Conservation (phyloP, 371 early-diverging fungal species). For the Zancudomyces culisetae region DNA sequence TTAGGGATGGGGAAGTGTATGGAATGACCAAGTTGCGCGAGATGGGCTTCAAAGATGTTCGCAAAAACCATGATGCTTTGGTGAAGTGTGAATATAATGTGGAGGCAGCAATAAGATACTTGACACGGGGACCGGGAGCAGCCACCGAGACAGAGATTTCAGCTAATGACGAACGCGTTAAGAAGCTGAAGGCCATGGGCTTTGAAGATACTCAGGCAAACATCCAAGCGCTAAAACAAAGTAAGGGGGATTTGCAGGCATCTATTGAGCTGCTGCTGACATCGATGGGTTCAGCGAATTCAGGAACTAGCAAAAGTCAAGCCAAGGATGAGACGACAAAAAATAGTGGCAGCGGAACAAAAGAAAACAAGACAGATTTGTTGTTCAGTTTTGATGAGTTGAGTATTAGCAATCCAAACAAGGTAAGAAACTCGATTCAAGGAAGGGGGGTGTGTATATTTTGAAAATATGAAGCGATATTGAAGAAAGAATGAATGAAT, state of each 20-base stretch:
- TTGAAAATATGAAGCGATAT: too few species aligned
- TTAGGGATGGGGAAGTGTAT: conserved; percentile 13
- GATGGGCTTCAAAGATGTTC: conserved; percentile 56
- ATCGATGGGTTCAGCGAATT: too few species aligned
- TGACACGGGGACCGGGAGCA: conserved; percentile 20
- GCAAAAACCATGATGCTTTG: conserved; percentile 35
- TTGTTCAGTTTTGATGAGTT: too few species aligned
- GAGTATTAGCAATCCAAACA: too few species aligned
- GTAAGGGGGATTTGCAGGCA: conserved; percentile 49
- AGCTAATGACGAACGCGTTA: conserved; percentile 20
- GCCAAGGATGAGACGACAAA: too few species aligned
- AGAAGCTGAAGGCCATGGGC: conserved; percentile 51
- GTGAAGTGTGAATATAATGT: conserved; percentile 41
- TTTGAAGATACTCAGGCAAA: conserved; percentile 41
- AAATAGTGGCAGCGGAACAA: too few species aligned
- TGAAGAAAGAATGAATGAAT: too few species aligned
- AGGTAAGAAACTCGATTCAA: too few species aligned
- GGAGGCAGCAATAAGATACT: conserved; percentile 40
- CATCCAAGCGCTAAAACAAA: conserved; percentile 34
- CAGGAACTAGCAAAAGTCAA: too few species aligned
- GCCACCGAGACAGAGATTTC: conserved; percentile 1
- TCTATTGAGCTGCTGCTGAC: conserved; percentile 56
- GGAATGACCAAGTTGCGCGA: conserved; percentile 32
- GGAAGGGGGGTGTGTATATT: too few species aligned
- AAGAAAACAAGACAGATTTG: too few species aligned